phyloP scores from a whole-genome alignment of 164 flowering plant genomes.

The Brasenia schreberi region DNA sequence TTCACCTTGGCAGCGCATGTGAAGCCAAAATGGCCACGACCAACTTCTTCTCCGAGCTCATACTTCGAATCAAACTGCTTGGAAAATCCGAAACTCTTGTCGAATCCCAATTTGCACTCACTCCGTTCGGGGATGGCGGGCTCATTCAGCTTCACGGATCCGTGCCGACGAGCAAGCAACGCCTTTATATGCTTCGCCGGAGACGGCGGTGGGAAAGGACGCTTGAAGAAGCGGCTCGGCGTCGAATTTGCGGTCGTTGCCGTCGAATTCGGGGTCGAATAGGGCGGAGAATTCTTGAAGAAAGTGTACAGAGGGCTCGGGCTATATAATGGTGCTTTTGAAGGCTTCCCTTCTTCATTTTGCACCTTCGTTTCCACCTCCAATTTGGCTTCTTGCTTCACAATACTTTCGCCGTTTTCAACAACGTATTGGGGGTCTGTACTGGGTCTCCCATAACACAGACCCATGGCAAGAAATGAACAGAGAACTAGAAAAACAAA shows the following conservation, averaged over 20 bases:
- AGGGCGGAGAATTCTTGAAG: slow-evolving; percentile 72
- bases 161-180: slow-evolving; percentile 72
- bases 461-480: slow-evolving; percentile 44
- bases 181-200: slow-evolving; percentile 98
- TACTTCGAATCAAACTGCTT: slow-evolving; percentile 56
- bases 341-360: slow-evolving; percentile 22
- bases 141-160: slow-evolving; percentile 85
- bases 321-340: slow-evolving; percentile 62
- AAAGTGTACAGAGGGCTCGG: slow-evolving; percentile 65
- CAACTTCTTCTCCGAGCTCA: slow-evolving; percentile 87
- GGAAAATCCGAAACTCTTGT: slow-evolving; percentile 71
- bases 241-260: slow-evolving; percentile 46
- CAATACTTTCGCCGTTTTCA: slow-evolving; percentile 11
- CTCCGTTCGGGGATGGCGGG: slow-evolving; percentile 76
- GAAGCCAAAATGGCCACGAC: slow-evolving; percentile 92
- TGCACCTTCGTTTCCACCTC: not conserved
- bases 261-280: slow-evolving; percentile 53
- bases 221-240: slow-evolving; percentile 61
- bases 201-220: slow-evolving; percentile 93
- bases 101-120: slow-evolving; percentile 59
- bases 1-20: slow-evolving; percentile 74
- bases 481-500: not conserved
- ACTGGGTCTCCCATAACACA: slow-evolving; percentile 73
- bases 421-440: slow-evolving; percentile 7
- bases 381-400: not conserved